Evolutionary conservation across 306 rosid species (phyloP), one percentile per base, ranked within the genome.

Genomic region (Rosa lucieae): DNA sequence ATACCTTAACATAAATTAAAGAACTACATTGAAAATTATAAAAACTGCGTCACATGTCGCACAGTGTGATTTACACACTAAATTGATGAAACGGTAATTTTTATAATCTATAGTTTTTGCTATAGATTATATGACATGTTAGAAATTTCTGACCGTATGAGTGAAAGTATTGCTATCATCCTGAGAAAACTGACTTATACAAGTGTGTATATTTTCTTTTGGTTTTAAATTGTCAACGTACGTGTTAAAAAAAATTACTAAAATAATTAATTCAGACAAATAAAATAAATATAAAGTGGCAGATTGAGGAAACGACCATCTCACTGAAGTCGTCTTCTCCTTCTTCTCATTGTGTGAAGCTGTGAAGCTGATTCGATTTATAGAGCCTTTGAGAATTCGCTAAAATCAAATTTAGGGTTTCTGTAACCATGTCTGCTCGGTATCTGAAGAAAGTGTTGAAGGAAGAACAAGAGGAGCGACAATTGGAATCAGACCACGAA

Each of bases 361-460:
- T 1, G 47, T 40, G 32, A 32, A 62, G 72, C 79, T 32, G 37
- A 32, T 70, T 70, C 11, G 10, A 44, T 35, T 6, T 62, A 32
- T 13, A 46, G 20, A 7, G 17, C 14, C 70, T 1, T 48, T 12
- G 59, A 3, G 26, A 32, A 74, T 56, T 61, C 40, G 56, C 32
- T 17, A 4, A 3, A 56, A 35, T 14, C 35, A 55, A 48, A 39
- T 21, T 39, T 65, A 37, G 72, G 71, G 52, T 1, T 72, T 66
- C 5, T 0, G 21, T 46, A 21, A 56, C 66, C 67, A 94, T 94
- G 99, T 92, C 97, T n/a, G 91, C 82, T 87, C 88, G 97, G 67
- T 82, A 85, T 85, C 80, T 92, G 85, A 94, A 84, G 85, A 92
- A 85, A 83, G 85, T 92, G 74, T 76, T 94, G 46, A 86, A 89